phyloP scores from a whole-genome alignment of 495 filamentous ascomycete genomes.

The Hypomontagnella monticulosa region DNA sequence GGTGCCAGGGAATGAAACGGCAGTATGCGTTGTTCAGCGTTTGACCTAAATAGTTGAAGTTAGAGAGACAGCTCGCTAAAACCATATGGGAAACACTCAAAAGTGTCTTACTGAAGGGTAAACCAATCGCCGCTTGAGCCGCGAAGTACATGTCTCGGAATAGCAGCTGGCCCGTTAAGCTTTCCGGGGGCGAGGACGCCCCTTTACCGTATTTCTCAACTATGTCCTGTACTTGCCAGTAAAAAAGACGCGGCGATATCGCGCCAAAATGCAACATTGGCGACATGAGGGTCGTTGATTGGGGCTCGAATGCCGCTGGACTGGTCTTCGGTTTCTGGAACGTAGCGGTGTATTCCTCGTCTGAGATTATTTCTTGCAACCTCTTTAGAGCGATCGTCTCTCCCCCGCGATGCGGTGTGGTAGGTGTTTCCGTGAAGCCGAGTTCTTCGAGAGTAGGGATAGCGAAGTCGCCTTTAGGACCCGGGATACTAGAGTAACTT shows the following conservation, averaged over 20 bases:
- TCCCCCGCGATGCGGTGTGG: conserved; percentile 69
- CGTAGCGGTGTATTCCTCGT: conserved; percentile 70
- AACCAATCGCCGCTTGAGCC: conserved; percentile 71
- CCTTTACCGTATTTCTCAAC: conserved; percentile 59
- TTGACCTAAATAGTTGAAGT: conserved; percentile 41
- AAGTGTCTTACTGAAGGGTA: conserved; percentile 55
- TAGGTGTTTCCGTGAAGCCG: conserved; percentile 63
- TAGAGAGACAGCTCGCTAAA: not conserved
- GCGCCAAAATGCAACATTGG: conserved; percentile 77
- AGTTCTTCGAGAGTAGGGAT: conserved; percentile 70
- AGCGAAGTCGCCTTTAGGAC: conserved; percentile 68
- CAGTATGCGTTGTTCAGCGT: conserved; percentile 67
- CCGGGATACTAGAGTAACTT: conserved; percentile 66
- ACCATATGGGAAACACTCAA: not conserved
- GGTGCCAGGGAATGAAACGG: conserved; percentile 76
- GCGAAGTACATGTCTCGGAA: conserved; percentile 84
- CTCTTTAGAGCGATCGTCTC: conserved; percentile 65
- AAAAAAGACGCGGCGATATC: conserved; percentile 70
- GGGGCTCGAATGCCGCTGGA: conserved; percentile 72
- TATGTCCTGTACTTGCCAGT: conserved; percentile 69
- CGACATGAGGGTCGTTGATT: conserved; percentile 73
- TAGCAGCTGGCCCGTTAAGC: conserved; percentile 71
- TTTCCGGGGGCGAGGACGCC: conserved; percentile 65
- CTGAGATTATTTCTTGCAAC: conserved; percentile 60
- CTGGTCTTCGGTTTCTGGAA: conserved; percentile 78